A percentile compares a stretch with the other conserved stretches of the same genome.
Conservation (phyloP, 805 yeast species). For the Saccharomycopsis javanensis region DNA sequence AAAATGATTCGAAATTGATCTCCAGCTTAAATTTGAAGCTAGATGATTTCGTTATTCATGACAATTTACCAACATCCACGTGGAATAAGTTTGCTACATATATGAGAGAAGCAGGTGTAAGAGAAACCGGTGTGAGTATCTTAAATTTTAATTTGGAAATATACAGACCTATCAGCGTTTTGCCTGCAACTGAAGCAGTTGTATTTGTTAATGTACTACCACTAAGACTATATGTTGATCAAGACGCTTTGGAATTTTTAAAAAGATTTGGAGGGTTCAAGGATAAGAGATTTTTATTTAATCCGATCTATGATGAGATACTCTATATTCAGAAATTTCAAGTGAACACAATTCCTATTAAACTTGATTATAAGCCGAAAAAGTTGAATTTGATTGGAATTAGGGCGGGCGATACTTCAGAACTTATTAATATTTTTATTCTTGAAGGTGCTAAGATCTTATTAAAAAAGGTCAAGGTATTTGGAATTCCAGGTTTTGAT, state of each 20-base stretch:
- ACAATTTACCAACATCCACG: slow-evolving; percentile 76
- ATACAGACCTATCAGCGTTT: slow-evolving; percentile 50
- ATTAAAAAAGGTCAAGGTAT: slow-evolving; percentile 49
- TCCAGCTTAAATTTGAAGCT: slow-evolving; percentile 41
- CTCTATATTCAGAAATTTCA: slow-evolving; percentile 60
- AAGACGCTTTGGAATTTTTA: slow-evolving; percentile 81
- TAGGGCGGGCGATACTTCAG: slow-evolving; percentile 77
- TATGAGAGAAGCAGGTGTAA: slow-evolving; percentile 57
- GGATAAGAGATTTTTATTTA: slow-evolving; percentile 54
- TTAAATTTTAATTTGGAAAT: slow-evolving; percentile 41
- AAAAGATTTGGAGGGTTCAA: slow-evolving; percentile 74
- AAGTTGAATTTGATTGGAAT: slow-evolving; percentile 77
- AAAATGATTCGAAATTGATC: slow-evolving; percentile 35
- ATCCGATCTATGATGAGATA: slow-evolving; percentile 52
- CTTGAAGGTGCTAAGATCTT: slow-evolving; percentile 76
- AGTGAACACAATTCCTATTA: slow-evolving; percentile 48
- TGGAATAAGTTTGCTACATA: slow-evolving; percentile 80
- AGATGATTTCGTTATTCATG: slow-evolving; percentile 51
- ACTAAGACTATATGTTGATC: slow-evolving; percentile 77
- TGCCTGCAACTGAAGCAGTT: slow-evolving; percentile 63
- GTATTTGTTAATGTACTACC: slow-evolving; percentile 53
- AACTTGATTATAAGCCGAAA: slow-evolving; percentile 87
- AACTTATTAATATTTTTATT: slow-evolving; percentile 79
- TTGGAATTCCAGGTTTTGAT: slow-evolving; percentile 72
- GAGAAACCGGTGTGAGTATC: slow-evolving; percentile 64